A percentile compares a stretch with the other conserved stretches of the same genome.
Evolutionary conservation across 148 eudicot genomes (phyloP).

Genomic region (Tetragonia tetragonoides): DNA sequence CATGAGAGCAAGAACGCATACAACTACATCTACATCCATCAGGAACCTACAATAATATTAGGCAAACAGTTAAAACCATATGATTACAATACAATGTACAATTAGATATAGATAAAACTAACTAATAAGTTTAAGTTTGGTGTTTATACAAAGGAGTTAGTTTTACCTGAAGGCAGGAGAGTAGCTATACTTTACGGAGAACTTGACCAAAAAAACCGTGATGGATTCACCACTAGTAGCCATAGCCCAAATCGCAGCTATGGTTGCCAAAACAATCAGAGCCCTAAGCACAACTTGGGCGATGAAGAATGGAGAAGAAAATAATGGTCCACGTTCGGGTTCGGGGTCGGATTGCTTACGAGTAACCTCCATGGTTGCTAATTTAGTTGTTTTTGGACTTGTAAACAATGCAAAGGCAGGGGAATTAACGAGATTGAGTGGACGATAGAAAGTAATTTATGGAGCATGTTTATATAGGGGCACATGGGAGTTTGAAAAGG

Average conservation of each 20-base stretch:
- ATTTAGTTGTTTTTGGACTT: no score
- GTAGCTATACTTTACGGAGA: conserved; percentile 4
- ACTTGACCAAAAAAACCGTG: neutral
- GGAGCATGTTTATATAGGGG: no score
- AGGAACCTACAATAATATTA: conserved; percentile 12
- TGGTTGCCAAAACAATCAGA: neutral
- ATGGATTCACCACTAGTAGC: neutral
- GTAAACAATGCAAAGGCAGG: no score
- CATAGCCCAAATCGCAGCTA: conserved; percentile 8
- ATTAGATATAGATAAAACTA: no score
- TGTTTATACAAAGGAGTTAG: neutral
- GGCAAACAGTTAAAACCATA: neutral
- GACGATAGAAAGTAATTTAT: no score
- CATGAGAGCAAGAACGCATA: neutral
- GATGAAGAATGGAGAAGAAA: neutral
- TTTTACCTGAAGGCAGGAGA: conserved; percentile 23
- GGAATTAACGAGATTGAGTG: no score
- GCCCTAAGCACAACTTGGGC: conserved; percentile 11
- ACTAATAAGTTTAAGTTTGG: no score
- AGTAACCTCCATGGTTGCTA: no score
- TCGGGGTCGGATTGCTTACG: no score
- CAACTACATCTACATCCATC: neutral
- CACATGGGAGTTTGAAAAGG: no score
- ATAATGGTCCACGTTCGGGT: no score
- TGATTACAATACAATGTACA: neutral